Percentiles rank a stretch among this genome's conserved stretches.
These are phyloP conservation scores for Phialophora verrucosa DNA, from an alignment of 2,329 filamentous ascomycete species.

Conservation along the genomic window DNA sequence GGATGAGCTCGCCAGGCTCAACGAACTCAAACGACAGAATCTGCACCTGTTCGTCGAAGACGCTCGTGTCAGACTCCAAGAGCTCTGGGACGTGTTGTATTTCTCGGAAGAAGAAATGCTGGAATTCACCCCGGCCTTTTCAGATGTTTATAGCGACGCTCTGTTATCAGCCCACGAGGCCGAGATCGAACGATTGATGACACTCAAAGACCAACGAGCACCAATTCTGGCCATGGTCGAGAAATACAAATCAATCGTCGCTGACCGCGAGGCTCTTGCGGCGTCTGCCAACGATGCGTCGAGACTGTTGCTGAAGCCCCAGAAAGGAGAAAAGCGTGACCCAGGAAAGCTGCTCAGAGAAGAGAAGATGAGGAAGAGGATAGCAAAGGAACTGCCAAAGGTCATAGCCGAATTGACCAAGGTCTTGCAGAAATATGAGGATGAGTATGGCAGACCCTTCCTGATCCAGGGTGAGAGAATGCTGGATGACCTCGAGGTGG, in stretches of 20 bases:
- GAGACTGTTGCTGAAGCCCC: constrained; percentile 84
- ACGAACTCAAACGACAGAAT: constrained; percentile 93
- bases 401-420: constrained; percentile 82
- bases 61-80: constrained; percentile 85
- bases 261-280: constrained; percentile 85
- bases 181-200: constrained; percentile 81
- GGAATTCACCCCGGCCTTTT: constrained; percentile 95
- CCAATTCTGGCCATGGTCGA: constrained; percentile 84
- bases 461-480: constrained; percentile 91
- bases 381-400: constrained; percentile 94
- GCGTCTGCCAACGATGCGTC: constrained; percentile 94
- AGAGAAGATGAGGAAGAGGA: constrained; percentile 98
- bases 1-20: constrained; percentile 82
- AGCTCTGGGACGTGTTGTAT: constrained; percentile 92
- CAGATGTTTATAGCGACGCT: constrained; percentile 95
- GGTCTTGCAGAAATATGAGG: constrained; percentile 84
- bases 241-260: constrained; percentile 78
- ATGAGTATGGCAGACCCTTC: constrained; percentile 92
- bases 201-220: constrained; percentile 82
- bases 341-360: constrained; percentile 91
- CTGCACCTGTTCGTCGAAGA: constrained; percentile 96
- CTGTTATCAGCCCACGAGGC: constrained; percentile 92
- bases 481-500: constrained; percentile 77
- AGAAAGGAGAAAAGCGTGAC: constrained; percentile 92
- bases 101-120: constrained; percentile 99